Evolutionary conservation across 257 asterid species (phyloP).

Genomic region (Echium plantagineum): DNA sequence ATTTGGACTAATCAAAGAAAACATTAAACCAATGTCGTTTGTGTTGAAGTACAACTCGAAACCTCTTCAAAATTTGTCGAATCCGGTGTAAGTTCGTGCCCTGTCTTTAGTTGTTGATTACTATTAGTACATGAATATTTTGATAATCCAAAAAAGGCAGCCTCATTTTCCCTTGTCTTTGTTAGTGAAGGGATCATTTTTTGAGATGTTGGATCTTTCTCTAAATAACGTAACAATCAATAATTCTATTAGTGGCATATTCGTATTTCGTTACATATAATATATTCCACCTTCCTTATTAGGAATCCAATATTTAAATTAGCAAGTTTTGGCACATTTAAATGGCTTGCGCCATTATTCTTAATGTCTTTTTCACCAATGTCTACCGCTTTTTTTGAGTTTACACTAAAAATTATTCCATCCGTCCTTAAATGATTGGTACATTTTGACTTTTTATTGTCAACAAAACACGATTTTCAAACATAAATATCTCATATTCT

Average conservation of each 20-base stretch:
- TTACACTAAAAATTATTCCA: too few species aligned
- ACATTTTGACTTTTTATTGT: too few species aligned
- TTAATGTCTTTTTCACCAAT: neutral
- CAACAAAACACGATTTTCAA: too few species aligned
- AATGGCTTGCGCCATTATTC: neutral
- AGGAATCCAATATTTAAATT: too few species aligned
- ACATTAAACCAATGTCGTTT: neutral
- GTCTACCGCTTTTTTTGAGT: neutral
- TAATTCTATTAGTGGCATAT: neutral
- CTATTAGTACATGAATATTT: conserved; percentile 33
- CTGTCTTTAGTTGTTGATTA: conserved; percentile 40
- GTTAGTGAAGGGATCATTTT: conserved; percentile 19
- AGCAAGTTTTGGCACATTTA: neutral
- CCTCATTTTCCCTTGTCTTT: conserved; percentile 30
- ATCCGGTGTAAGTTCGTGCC: conserved; percentile 32
- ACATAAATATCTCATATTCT: too few species aligned
- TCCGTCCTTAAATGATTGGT: too few species aligned
- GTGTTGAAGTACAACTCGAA: neutral
- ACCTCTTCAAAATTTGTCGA: conserved; percentile 36
- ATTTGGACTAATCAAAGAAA: neutral
- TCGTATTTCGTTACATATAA: too few species aligned
- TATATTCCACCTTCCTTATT: too few species aligned
- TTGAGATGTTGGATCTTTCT: conserved; percentile 14
- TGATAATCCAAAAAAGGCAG: conserved; percentile 21
- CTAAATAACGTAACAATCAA: conserved; percentile 13